Percentiles rank a stretch among this genome's conserved stretches.
These are phyloP conservation scores for Floccularia luteovirens DNA, from an alignment of 768 basidiomycete genomes.

Conservation along the genomic window DNA sequence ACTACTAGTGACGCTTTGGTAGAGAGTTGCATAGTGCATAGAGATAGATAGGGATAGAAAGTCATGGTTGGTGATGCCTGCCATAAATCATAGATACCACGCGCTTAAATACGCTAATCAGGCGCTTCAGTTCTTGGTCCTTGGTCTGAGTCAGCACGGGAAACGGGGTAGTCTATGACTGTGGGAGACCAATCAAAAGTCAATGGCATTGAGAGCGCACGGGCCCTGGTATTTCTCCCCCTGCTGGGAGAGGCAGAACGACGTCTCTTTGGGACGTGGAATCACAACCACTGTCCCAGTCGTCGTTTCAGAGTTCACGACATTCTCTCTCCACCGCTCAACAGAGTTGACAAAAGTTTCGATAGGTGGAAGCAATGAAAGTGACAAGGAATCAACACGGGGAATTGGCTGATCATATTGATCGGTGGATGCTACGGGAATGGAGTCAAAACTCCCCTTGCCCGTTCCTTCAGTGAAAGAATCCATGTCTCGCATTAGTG, in stretches of 20 bases:
- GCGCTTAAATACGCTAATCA: neutral
- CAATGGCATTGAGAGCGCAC: constrained; percentile 1
- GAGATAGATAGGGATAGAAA: neutral
- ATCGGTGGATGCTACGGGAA: constrained; percentile 25
- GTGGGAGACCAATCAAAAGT: neutral
- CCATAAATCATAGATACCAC: neutral
- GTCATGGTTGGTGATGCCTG: neutral
- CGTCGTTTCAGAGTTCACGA: constrained; percentile 16
- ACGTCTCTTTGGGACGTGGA: constrained; percentile 21
- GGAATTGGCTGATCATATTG: constrained; percentile 26
- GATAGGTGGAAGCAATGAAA: constrained; percentile 20
- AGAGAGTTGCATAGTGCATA: neutral
- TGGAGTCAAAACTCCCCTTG: constrained; percentile 43
- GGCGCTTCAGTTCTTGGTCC: neutral
- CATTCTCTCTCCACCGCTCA: constrained; percentile 34
- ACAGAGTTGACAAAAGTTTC: constrained; percentile 13
- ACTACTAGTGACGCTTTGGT: neutral
- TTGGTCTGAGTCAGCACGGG: neutral
- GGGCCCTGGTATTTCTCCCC: constrained; percentile 8
- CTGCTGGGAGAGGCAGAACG: constrained; percentile 28
- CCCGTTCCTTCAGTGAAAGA: constrained; percentile 55
- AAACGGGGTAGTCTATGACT: neutral
- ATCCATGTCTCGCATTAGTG: constrained; percentile 46
- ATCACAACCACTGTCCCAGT: constrained; percentile 3
- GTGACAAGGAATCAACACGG: constrained; percentile 20